phyloP scores from a whole-genome alignment of 805 yeast genomes.

The Hanseniaspora mollemarum region DNA sequence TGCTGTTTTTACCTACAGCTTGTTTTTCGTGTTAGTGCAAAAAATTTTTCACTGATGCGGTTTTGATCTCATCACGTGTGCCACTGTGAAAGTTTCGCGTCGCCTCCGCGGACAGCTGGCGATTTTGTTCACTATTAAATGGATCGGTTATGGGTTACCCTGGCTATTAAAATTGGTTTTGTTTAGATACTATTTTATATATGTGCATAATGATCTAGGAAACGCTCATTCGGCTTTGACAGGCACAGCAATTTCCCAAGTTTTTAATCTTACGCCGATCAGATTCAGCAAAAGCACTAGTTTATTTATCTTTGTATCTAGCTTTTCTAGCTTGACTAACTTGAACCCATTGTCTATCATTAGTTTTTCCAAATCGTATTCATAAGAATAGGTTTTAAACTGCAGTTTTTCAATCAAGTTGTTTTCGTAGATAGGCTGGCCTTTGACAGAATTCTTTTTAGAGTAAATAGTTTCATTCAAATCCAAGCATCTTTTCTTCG shows the following conservation, averaged over 20 bases:
- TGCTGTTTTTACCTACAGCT: too few relatives aligned
- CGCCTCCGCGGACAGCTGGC: too few relatives aligned
- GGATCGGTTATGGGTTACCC: too few relatives aligned
- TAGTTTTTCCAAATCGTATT: constrained; percentile 9
- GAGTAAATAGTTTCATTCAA: constrained; percentile 17
- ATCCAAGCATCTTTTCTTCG: constrained; percentile 37
- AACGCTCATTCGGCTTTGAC: too few relatives aligned
- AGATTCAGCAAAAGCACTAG: background rate
- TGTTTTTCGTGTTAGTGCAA: background rate
- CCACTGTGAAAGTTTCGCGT: background rate
- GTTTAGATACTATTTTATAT: too few relatives aligned
- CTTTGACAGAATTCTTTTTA: constrained; percentile 5
- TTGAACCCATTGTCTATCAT: constrained; percentile 11
- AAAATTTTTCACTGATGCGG: constrained; percentile 5
- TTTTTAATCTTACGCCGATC: constrained; percentile 8
- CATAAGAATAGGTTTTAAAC: constrained; percentile 13
- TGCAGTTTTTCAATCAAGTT: constrained; percentile 1
- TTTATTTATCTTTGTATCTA: constrained; percentile 5
- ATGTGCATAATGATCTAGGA: too few relatives aligned
- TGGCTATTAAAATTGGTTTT: too few relatives aligned
- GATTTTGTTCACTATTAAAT: too few relatives aligned
- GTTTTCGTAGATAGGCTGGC: constrained; percentile 7
- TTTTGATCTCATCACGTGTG: background rate
- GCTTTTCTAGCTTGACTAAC: constrained; percentile 4
- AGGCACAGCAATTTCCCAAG: constrained; percentile 13